Evolutionary conservation across 176 grass and related monocot species (phyloP).

Genomic region (Metroxylon sagu): DNA sequence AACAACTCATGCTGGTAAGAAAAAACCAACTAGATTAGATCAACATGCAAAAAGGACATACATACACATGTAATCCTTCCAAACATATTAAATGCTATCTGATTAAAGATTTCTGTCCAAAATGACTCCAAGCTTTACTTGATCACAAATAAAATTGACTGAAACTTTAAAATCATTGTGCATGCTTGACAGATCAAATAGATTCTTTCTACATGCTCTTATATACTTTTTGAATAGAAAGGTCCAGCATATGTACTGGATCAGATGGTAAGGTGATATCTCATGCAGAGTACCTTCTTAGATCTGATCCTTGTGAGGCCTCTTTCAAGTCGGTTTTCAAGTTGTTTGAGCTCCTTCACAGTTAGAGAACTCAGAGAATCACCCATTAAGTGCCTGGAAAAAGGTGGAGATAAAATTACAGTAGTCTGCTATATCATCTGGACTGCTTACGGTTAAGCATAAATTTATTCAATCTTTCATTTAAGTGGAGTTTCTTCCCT

Average conservation of each 20-base stretch:
- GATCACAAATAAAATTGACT: no score
- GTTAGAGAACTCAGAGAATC: conserved; percentile 43
- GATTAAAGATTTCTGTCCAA: no score
- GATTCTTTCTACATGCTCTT: no score
- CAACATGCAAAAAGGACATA: background rate
- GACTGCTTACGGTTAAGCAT: no score
- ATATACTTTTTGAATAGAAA: background rate
- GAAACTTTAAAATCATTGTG: no score
- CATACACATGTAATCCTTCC: background rate
- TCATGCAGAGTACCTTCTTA: background rate
- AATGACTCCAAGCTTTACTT: no score
- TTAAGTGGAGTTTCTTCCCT: no score
- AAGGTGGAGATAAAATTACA: no score
- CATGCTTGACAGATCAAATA: no score
- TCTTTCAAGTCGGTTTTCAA: conserved; percentile 1
- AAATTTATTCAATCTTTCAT: no score
- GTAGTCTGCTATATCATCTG: no score
- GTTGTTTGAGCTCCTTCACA: background rate
- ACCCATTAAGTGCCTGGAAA: conserved; percentile 47
- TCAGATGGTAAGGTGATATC: background rate
- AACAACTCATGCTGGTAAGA: background rate
- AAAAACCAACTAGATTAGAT: background rate
- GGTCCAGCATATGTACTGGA: background rate
- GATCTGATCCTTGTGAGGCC: conserved; percentile 4
- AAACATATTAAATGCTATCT: no score